Evolutionary conservation across 345 rosid species (phyloP).

Genomic region (Citrus australasica): DNA sequence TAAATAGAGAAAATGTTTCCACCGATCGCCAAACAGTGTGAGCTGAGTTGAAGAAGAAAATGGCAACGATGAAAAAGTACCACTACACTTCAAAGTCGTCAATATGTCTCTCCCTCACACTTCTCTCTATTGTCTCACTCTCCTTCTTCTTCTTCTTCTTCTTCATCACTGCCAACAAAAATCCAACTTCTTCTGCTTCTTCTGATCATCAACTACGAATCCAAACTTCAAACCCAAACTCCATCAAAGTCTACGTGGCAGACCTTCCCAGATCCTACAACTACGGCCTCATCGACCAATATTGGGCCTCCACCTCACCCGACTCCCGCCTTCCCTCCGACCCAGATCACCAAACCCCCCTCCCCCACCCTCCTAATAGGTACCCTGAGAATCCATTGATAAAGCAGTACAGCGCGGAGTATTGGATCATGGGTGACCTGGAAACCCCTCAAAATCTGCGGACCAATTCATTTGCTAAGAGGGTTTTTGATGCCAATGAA

Average conservation of each 20-base stretch:
- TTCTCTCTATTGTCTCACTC: slow-evolving; percentile 36
- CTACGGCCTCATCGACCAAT: slow-evolving; percentile 69
- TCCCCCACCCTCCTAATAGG: slow-evolving; percentile 36
- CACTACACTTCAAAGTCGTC: slow-evolving; percentile 27
- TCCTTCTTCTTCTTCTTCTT: slow-evolving; percentile 32
- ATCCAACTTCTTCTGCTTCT: neutral
- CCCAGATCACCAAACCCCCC: slow-evolving; percentile 54
- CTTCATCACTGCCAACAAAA: slow-evolving; percentile 5
- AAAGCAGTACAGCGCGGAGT: slow-evolving; percentile 97
- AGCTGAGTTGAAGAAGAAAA: neutral
- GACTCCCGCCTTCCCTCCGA: slow-evolving; percentile 72
- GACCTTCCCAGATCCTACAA: slow-evolving; percentile 85
- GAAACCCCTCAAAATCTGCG: slow-evolving; percentile 53
- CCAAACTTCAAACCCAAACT: slow-evolving; percentile 1
- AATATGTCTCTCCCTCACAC: slow-evolving; percentile 32
- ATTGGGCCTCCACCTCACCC: slow-evolving; percentile 57
- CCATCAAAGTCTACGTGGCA: slow-evolving; percentile 71
- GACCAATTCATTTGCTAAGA: slow-evolving; percentile 51
- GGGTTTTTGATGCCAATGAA: slow-evolving; percentile 47
- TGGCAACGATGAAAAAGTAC: slow-evolving; percentile 24
- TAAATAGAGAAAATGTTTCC: too few species aligned
- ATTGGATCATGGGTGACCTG: slow-evolving; percentile 90
- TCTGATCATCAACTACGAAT: slow-evolving; percentile 1
- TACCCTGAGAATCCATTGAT: slow-evolving; percentile 83
- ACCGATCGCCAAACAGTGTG: neutral